phyloP scores from a whole-genome alignment of 345 rosid genomes.

The Eucalyptus pumila region DNA sequence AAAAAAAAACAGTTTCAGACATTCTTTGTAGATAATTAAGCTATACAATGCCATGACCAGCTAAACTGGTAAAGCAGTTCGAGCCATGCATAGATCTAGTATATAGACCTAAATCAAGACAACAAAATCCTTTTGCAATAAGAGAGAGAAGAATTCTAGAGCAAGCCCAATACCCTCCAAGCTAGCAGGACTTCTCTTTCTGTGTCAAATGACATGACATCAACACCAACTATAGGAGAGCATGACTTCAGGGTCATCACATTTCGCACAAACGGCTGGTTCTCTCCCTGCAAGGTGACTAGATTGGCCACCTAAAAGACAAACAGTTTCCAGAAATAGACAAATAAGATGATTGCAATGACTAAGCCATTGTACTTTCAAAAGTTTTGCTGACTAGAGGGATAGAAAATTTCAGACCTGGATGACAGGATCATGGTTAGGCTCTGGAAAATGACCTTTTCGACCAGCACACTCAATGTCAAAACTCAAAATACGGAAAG shows the following conservation, averaged over 20 bases:
- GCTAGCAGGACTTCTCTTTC: slow-evolving; percentile 90
- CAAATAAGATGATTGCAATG: neutral
- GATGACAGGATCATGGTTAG: slow-evolving; percentile 94
- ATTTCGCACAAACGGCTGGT: slow-evolving; percentile 78
- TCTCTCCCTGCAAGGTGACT: slow-evolving; percentile 89
- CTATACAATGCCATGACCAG: neutral
- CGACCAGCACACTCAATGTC: slow-evolving; percentile 99
- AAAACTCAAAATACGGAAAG: slow-evolving; percentile 92
- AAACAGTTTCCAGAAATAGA: neutral
- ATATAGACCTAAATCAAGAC: neutral
- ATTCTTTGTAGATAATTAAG: neutral
- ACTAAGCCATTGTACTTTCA: neutral
- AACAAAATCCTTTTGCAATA: neutral
- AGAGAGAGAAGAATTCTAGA: neutral
- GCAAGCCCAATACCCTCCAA: slow-evolving; percentile 64
- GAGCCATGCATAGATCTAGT: neutral
- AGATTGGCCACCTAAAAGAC: slow-evolving; percentile 79
- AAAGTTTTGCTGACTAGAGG: neutral
- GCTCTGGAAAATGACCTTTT: slow-evolving; percentile 99
- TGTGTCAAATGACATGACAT: slow-evolving; percentile 85
- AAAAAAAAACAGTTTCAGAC: neutral
- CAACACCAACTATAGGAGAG: slow-evolving; percentile 85
- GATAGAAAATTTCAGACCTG: slow-evolving; percentile 36
- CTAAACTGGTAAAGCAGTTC: neutral
- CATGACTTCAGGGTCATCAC: slow-evolving; percentile 95